Base-by-base conservation (phyloP, 2,329 filamentous ascomycete species). In the Nothophoma quercina region DNA sequence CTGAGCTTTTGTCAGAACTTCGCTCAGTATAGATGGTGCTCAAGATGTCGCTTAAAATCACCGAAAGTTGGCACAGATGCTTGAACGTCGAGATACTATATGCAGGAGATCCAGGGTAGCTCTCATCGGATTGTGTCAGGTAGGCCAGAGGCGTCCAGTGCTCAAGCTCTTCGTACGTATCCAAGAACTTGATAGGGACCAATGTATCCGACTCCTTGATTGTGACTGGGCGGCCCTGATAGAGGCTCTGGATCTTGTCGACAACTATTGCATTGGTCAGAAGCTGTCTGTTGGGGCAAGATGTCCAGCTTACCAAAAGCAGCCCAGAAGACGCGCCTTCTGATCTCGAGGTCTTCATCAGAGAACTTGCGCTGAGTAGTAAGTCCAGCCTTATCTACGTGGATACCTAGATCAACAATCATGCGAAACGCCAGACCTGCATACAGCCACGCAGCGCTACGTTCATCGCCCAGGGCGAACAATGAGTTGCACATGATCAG, bases 401-500 rank as follows among this genome's bases (percentile, higher is more conserved):
- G 81, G 56, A 85, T 78, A 0, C 81, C 79, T 5, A 85, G 64
- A 59, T 86, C 83, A 42, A 80, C 77, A 21, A 85, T 71, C 70
- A 85, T 80, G 8, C 81, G 76, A 51, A 85, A 83, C 0, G 83
- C 83, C 56, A 82, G 77, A 1, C 83, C 83, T 43, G 81, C 78
- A 53, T 85, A 86, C 4, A 85, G 59, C 84, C 84, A 87, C 2
- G 83, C 79, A 5, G 77, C 76, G 51, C 80, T 83, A 23, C 77
- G 70, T 57, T 83, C 78, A 41, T 80, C 78, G n/a, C 78, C 75
- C 2, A 79, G 67, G 0, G 81, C 75, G 55, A 84, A 83, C 0
- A 84, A 63, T 0, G 80, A 79, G 35, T 78, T 79, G 0, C 78
- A 77, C 76, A 84, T 81, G 0, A 83, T 70, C 0, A 85, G 68